These are phyloP conservation scores for Rhypophila decipiens DNA, from an alignment of 495 filamentous ascomycete genomes.

Conservation along the genomic window DNA sequence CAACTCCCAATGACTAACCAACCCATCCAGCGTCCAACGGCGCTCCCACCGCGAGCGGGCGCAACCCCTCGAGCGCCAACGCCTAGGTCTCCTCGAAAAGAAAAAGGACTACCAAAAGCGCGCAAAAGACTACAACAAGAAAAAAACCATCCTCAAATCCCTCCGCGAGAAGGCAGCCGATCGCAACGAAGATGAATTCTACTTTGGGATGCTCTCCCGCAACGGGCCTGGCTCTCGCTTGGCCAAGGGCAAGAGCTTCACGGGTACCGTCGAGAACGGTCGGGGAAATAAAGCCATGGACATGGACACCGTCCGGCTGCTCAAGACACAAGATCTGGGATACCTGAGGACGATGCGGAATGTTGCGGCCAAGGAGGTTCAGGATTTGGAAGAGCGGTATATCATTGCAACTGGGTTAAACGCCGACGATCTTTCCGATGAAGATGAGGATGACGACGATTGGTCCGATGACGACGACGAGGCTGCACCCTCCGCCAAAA, in stretches of 20 bases:
- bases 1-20: not conserved
- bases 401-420: constrained; percentile 29
- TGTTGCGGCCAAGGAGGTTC: constrained; percentile 40
- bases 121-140: constrained; percentile 78
- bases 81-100: constrained; percentile 31
- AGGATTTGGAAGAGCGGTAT: constrained; percentile 36
- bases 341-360: constrained; percentile 68
- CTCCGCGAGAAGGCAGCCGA: constrained; percentile 76
- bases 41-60: constrained; percentile 72
- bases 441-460: constrained; percentile 22
- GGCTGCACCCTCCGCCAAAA: not conserved
- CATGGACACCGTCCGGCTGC: constrained; percentile 69
- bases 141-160: constrained; percentile 70
- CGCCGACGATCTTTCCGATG: constrained; percentile 17
- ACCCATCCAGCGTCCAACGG: constrained; percentile 21
- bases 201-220: constrained; percentile 78
- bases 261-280: constrained; percentile 53
- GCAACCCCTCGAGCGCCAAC: constrained; percentile 65
- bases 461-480: constrained; percentile 19
- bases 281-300: constrained; percentile 55
- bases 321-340: constrained; percentile 94
- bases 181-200: constrained; percentile 94
- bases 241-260: constrained; percentile 34
- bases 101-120: constrained; percentile 79
- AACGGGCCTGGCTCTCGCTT: constrained; percentile 26